Base-by-base conservation (phyloP, 768 basidiomycete genomes). In the Boletus rubroflammeus region DNA sequence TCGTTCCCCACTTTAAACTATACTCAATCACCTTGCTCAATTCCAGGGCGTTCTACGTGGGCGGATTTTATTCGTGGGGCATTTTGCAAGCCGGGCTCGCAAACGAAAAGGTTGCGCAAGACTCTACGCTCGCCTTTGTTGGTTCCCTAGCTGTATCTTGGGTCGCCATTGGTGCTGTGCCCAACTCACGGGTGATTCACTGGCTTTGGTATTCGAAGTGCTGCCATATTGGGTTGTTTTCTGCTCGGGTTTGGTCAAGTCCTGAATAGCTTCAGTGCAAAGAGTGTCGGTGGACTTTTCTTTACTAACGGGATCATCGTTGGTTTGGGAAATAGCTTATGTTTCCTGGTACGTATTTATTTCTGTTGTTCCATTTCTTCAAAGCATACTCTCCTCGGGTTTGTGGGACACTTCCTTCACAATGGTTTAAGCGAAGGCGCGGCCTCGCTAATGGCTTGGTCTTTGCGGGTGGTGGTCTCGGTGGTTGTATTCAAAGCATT, bases 381-480 rank as follows among this genome's bases (percentile, higher is more conserved):
- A 23, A 46, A 47, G 25, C 36, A 35, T 35, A 35, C n/a, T 2
- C 7, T 32, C 26, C 3, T 32, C 35, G 63, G 68, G 62, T 58
- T 53, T 72, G 72, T 54, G 66, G 62, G 48, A 64, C 72, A 2
- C 66, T 74, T 14, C 69, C 70, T 21, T 59, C 71, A 0, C 74
- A 72, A 32, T 73, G 70, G 63, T 72, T 74, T 55, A 65, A 62
- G 38, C 63, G 62, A 51, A 62, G 55, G 26, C 67, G 67, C 5
- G 72, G 71, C 9, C 57, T 72, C 6, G 67, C 74, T 13, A 73
- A 71, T 17, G 72, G 69, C 35, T 57, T 73, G 40, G 72, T 73
- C 9, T 70, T 72, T 48, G 63, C 64, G 1, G 64, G 67, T 8
- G 62, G 61, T 26, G 73, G 69, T 6, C 56, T 71, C n/a, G 69